phyloP scores from a whole-genome alignment of 75 land plant species.

The Larix kaempferi region DNA sequence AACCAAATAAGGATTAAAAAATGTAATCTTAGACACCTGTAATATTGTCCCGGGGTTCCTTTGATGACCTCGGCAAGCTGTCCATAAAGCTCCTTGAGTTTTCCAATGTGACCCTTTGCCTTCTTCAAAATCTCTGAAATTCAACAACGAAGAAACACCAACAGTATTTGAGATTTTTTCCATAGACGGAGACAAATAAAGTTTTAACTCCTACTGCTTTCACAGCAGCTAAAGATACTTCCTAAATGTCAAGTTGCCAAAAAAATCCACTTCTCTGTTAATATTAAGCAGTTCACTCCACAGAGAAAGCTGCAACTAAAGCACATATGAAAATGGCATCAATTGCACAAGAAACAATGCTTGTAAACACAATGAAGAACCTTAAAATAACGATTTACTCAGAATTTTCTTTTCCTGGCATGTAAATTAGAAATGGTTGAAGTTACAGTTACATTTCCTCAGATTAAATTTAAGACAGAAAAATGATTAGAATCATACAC shows the following conservation, averaged over 20 bases:
- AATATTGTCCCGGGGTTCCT: constrained; percentile 74
- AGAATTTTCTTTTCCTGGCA: too few species aligned
- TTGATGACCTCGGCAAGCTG: constrained; percentile 60
- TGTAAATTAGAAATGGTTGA: too few species aligned
- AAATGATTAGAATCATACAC: too few species aligned
- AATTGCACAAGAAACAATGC: too few species aligned
- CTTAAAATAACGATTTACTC: too few species aligned
- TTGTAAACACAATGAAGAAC: too few species aligned
- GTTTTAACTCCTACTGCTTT: too few species aligned
- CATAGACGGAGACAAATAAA: not conserved
- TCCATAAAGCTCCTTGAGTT: constrained; percentile 38
- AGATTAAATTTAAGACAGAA: too few species aligned
- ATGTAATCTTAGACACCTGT: constrained; percentile 45
- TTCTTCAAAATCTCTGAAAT: constrained; percentile 62
- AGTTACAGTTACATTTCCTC: too few species aligned
- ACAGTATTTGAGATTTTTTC: not conserved
- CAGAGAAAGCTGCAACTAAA: not conserved
- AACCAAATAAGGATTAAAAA: not conserved
- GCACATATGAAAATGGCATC: not conserved
- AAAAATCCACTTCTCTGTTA: not conserved
- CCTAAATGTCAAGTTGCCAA: not conserved
- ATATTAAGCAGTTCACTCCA: not conserved
- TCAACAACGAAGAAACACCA: not conserved
- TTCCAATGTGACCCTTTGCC: constrained; percentile 45
- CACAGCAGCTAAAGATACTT: constrained; percentile 8